Evolutionary conservation across 2,329 filamentous ascomycete genomes (phyloP).

Genomic region (Polychaeton citri): DNA sequence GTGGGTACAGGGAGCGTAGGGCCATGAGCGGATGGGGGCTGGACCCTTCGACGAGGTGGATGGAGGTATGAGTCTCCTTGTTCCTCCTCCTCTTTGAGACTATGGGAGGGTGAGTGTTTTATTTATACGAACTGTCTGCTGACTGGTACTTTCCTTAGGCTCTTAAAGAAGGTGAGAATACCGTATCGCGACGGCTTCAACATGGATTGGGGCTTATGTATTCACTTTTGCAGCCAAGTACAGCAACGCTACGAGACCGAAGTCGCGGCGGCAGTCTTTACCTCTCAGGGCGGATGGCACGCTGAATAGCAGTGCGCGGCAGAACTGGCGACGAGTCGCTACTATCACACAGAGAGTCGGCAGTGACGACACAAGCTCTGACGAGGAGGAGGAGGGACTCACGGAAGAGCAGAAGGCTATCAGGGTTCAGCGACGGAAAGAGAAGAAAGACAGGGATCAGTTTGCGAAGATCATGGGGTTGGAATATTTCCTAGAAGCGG

Average conservation of each 20-base stretch:
- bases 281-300: background rate
- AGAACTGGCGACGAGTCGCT: constrained; percentile 64
- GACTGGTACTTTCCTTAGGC: constrained; percentile 12
- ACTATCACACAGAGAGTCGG: constrained; percentile 60
- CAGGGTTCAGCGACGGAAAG: constrained; percentile 22
- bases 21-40: constrained; percentile 57
- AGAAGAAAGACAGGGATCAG: constrained; percentile 46
- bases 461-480: constrained; percentile 70
- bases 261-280: constrained; percentile 20
- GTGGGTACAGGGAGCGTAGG: constrained; percentile 60
- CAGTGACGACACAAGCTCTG: constrained; percentile 46
- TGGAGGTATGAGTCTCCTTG: constrained; percentile 37
- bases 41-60: constrained; percentile 58
- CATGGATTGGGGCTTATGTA: constrained; percentile 4
- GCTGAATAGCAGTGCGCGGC: constrained; percentile 26
- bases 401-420: constrained; percentile 21
- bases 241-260: constrained; percentile 35
- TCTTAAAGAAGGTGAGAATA: constrained; percentile 20
- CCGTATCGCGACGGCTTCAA: background rate
- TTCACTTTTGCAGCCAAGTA: constrained; percentile 35
- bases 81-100: too few species aligned
- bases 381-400: constrained; percentile 33
- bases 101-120: too few species aligned
- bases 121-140: too few species aligned
- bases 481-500: constrained; percentile 77